Evolutionary conservation across 768 basidiomycete genomes (phyloP).

Genomic region (Tephrocybe rancida): DNA sequence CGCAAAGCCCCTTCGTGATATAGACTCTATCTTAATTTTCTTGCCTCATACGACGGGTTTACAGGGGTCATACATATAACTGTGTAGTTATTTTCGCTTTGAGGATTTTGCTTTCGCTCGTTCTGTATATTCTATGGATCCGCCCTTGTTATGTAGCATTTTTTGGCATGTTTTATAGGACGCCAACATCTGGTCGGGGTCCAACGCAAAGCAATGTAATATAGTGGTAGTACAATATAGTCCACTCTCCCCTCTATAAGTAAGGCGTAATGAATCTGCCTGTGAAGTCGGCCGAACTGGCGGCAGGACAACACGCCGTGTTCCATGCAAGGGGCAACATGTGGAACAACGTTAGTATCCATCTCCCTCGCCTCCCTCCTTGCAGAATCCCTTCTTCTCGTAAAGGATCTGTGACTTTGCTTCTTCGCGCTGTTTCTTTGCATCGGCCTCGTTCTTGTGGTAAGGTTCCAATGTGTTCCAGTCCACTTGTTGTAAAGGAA

Average conservation of each 20-base stretch:
- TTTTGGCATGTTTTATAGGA: conserved; percentile 4
- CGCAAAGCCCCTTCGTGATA: conserved; percentile 43
- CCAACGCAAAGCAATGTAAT: conserved; percentile 15
- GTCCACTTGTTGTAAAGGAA: conserved; percentile 76
- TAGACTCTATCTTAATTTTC: conserved; percentile 29
- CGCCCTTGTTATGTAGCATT: conserved; percentile 7
- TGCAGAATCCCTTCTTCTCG: conserved; percentile 87
- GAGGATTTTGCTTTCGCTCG: conserved; percentile 7
- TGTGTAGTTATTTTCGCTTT: conserved; percentile 12
- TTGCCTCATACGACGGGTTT: conserved; percentile 1
- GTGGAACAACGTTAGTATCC: conserved; percentile 64
- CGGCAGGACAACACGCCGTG: background rate
- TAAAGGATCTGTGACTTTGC: conserved; percentile 80
- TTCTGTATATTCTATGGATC: conserved; percentile 4
- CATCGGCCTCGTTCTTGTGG: conserved; percentile 72
- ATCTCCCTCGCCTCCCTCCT: conserved; percentile 95
- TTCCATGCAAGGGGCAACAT: background rate
- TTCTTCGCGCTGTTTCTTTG: conserved; percentile 81
- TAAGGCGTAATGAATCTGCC: conserved; percentile 27
- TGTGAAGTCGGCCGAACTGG: conserved; percentile 5
- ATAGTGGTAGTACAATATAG: conserved; percentile 20
- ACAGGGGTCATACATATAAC: conserved; percentile 1
- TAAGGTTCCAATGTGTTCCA: conserved; percentile 69
- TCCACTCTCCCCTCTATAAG: conserved; percentile 14
- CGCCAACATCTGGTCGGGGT: conserved; percentile 13